Evolutionary conservation across 2,329 filamentous ascomycete species (phyloP), one percentile per base, ranked within the genome.

Genomic region (Calonectria hawksworthii): DNA sequence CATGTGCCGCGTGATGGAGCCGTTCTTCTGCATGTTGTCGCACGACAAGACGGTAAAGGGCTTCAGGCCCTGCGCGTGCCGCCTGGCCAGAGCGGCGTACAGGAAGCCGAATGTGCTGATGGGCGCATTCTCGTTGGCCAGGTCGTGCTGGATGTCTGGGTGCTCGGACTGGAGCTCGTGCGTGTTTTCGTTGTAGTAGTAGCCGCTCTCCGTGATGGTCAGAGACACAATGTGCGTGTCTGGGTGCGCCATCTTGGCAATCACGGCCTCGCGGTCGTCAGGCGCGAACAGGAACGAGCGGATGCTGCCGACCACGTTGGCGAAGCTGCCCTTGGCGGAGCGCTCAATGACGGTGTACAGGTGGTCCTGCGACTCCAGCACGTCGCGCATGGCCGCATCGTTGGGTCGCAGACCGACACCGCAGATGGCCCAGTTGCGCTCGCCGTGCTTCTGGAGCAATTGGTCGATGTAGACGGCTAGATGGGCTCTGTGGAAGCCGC

Each of bases 181-280:
- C n/a, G 88, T 88, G 85, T 90, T 89, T 80, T 90, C 89, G 80
- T 90, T 89, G 85, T 90, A 90, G 84, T 88, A 90, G 86, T 90
- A 90, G 75, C 89, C 89, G 79, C 87, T 89, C 84, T 90, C 89
- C 54, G 89, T 90, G 80, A 90, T 90, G 79, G 89, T 90, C 81
- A 90, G 80, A 21, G 89, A 90, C 38, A 90, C 89, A 74, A 90
- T 90, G 80, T 86, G 87, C 16, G 89, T 90, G 79, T 90, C 88
- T 0, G 87, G 85, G 83, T 89, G 86, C 2, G 89, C 89, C 88
- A 90, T 89, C 85, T 90, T 90, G 79, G 85, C 86, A 38, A 90
- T 86, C 74, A 90, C 88, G 44, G 88, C 87, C 83, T 89, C 85
- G 65, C 87, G 86, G 81, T 89, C 79, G 77, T 89, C 89, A 7